These are phyloP conservation scores for Colletotrichum sojae DNA, from an alignment of 2,329 filamentous ascomycete genomes.

Conservation along the genomic window DNA sequence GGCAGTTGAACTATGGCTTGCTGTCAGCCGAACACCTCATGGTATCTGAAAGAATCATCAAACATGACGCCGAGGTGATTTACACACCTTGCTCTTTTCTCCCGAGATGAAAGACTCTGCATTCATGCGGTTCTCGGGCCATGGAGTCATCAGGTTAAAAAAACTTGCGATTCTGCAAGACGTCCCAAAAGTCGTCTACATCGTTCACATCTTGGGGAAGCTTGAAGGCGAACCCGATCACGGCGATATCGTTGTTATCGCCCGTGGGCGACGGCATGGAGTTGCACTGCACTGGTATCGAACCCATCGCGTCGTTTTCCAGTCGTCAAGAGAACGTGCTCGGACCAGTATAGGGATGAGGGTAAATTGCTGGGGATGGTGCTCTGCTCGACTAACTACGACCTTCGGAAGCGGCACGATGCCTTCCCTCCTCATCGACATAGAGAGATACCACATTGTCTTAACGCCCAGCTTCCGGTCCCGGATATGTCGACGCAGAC, in stretches of 20 bases:
- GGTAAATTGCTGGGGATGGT: too few species aligned
- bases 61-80: not conserved
- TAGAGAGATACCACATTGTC: too few species aligned
- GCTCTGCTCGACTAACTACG: too few species aligned
- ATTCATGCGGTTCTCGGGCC: conserved; percentile 50
- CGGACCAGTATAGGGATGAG: too few species aligned
- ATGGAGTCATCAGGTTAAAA: conserved; percentile 51
- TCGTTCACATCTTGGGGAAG: conserved; percentile 53
- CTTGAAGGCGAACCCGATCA: conserved; percentile 56
- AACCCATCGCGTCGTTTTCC: not conserved
- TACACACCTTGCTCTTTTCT: conserved; percentile 42
- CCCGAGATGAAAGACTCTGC: conserved; percentile 45
- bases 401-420: too few species aligned
- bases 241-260: conserved; percentile 44
- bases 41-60: too few species aligned
- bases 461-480: too few species aligned
- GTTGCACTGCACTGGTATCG: not conserved
- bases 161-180: conserved; percentile 46
- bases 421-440: too few species aligned
- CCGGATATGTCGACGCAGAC: too few species aligned
- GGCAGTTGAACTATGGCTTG: conserved; percentile 29
- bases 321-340: too few species aligned
- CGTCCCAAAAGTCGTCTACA: conserved; percentile 51
- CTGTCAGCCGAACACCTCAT: too few species aligned
- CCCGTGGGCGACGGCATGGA: not conserved